phyloP scores from a whole-genome alignment of 2,329 filamentous ascomycete genomes.

The Chaetomium olivaceum region DNA sequence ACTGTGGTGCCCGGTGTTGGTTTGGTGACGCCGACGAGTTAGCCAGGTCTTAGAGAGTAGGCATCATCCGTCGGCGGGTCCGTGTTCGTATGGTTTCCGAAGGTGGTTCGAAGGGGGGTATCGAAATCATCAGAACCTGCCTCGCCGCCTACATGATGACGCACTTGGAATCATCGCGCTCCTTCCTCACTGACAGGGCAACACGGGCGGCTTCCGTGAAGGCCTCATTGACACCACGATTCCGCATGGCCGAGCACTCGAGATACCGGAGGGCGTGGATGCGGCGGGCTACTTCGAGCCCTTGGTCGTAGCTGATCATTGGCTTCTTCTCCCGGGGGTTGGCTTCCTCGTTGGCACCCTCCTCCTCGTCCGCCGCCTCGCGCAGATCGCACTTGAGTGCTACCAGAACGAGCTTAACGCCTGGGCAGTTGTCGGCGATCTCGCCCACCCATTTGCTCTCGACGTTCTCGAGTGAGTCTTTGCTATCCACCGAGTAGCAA shows the following conservation, averaged over 20 bases:
- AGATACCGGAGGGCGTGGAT: constrained; percentile 93
- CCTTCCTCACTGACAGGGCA: constrained; percentile 72
- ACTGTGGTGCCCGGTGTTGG: constrained; percentile 9
- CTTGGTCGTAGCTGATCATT: constrained; percentile 87
- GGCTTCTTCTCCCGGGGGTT: constrained; percentile 62
- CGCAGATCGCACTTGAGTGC: constrained; percentile 96
- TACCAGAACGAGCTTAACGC: constrained; percentile 90
- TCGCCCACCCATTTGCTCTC: constrained; percentile 98
- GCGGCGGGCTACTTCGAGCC: constrained; percentile 84
- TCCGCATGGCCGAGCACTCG: constrained; percentile 98
- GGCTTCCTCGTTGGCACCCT: constrained; percentile 38
- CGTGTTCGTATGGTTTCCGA: neutral
- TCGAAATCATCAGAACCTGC: neutral
- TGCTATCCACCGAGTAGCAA: constrained; percentile 96
- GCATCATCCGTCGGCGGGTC: neutral
- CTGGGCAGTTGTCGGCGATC: constrained; percentile 96
- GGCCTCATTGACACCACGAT: constrained; percentile 95
- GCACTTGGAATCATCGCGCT: constrained; percentile 63
- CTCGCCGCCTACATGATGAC: constrained; percentile 53
- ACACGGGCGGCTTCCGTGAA: constrained; percentile 98
- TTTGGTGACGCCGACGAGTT: constrained; percentile 5
- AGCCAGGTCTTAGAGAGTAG: neutral
- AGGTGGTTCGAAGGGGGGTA: neutral
- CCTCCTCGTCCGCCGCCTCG: constrained; percentile 72
- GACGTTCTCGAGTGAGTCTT: constrained; percentile 95